Evolutionary conservation across 225 moss, liverwort and hornwort species (phyloP), one percentile per base, ranked within the genome.

Genomic region (Bryum argenteum): DNA sequence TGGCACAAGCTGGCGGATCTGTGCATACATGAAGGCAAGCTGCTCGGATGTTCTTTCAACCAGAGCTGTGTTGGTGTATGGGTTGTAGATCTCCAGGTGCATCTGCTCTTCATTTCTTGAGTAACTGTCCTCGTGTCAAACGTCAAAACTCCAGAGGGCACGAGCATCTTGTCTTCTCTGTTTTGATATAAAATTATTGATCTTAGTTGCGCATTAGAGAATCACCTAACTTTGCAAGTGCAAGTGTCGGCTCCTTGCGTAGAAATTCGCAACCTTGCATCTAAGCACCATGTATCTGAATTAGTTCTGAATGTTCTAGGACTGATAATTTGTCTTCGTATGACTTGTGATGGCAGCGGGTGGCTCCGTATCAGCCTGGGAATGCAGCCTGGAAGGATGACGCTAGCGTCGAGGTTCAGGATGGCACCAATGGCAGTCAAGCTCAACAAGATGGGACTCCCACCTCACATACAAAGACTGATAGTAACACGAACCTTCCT

Each of bases 1-100:
- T 98, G 98, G 98, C 94, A 94, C 58, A 98, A 98, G 77, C 91
- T 98, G 48, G 98, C 94, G 40, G 98, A 98, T 80, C 80, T 98
- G 44, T 94, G 83, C 65, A 91, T 98, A 65, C 91, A 92, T 65
- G 98, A 94, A 86, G 98, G 98, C 59, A 98, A 98, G 76, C 79
- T 98, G 41, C 92, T 98, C n/a, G 98, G 98, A 52, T 94, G 94
- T 71, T 98, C 98, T 63, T 92, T 91, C 73, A 94, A 98, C 62
- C 98, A 94, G 81, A 98, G 94, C 61, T 94, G 94, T 78, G 98
- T 98, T 61, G 94, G 98, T 38, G 92, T 98, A 64, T 98, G 98
- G 98, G 98, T 98, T 58, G 98, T 94, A 73, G 98, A 98, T 81
- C 86, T 98, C 66, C 89, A 81, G 90, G 96, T 96, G 82, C 58